Percentiles rank a stretch among this genome's conserved stretches.
Conservation (phyloP, 2,329 filamentous ascomycete species). For the Diaporthe australafricana region DNA sequence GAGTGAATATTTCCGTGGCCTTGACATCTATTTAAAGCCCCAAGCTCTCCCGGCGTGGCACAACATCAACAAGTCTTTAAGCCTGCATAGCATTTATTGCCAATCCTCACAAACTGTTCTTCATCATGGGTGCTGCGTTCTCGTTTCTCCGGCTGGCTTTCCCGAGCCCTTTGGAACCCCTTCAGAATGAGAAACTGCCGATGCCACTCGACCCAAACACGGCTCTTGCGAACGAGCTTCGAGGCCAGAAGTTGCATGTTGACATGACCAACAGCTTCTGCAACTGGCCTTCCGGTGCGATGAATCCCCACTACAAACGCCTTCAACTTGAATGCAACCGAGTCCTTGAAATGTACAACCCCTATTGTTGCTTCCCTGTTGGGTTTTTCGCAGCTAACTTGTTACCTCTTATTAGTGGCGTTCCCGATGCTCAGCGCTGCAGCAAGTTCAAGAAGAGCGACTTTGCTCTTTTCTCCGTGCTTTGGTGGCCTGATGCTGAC, state of each 20-base stretch:
- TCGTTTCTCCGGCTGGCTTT: not conserved
- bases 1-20: not conserved
- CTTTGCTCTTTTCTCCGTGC: conserved; percentile 47
- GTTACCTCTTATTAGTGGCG: conserved; percentile 40
- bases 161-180: not conserved
- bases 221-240: conserved; percentile 32
- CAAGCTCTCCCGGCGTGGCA: not conserved
- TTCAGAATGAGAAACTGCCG: not conserved
- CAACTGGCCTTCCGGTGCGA: conserved; percentile 27
- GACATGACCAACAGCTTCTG: conserved; percentile 37
- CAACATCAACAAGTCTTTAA: not conserved
- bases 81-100: not conserved
- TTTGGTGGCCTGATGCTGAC: conserved; percentile 49
- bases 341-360: conserved; percentile 27
- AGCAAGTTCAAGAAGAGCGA: conserved; percentile 48
- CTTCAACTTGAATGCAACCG: conserved; percentile 27
- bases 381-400: not conserved
- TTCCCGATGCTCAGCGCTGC: conserved; percentile 45
- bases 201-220: conserved; percentile 12
- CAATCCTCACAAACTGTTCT: not conserved
- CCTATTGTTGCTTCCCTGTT: no score
- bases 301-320: conserved; percentile 22
- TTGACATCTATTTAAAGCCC: not conserved
- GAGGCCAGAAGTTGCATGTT: conserved; percentile 32
- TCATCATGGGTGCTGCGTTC: conserved; percentile 24